These are phyloP conservation scores for Neohortaea acidophila DNA, from an alignment of 495 filamentous ascomycete genomes.

Conservation along the genomic window DNA sequence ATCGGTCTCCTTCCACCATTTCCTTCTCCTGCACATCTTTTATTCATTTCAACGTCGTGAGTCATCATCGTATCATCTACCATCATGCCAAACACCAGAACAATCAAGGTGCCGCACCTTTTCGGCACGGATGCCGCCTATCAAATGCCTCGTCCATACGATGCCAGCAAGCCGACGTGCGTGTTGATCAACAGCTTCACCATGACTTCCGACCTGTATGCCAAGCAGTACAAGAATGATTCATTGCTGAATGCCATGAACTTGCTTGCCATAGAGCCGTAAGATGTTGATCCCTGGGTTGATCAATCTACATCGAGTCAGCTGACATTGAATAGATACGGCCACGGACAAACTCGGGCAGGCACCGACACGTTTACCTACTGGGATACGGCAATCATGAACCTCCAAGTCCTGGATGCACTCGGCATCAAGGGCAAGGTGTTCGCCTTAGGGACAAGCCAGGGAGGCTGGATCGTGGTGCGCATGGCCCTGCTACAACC, in stretches of 20 bases:
- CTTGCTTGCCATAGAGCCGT: conserved; percentile 34
- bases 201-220: conserved; percentile 37
- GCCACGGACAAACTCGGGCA: conserved; percentile 34
- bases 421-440: conserved; percentile 36
- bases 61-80: no score
- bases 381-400: conserved; percentile 37
- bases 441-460: conserved; percentile 43
- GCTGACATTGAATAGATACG: no score
- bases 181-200: conserved; percentile 45
- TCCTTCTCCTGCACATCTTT: no score
- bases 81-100: conserved; percentile 23
- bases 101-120: conserved; percentile 38
- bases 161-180: conserved; percentile 39
- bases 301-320: no score
- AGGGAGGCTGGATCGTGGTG: conserved; percentile 45
- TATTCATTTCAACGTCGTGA: no score
- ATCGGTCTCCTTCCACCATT: no score
- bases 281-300: no score
- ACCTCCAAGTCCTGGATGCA: conserved; percentile 34
- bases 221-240: conserved; percentile 30
- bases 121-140: conserved; percentile 40
- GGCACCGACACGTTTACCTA: conserved; percentile 32
- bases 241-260: conserved; percentile 32
- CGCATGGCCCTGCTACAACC: conserved; percentile 39
- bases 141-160: conserved; percentile 30